Evolutionary conservation across 2,329 filamentous ascomycete species (phyloP).

Genomic region (Fusarium cicatricum): DNA sequence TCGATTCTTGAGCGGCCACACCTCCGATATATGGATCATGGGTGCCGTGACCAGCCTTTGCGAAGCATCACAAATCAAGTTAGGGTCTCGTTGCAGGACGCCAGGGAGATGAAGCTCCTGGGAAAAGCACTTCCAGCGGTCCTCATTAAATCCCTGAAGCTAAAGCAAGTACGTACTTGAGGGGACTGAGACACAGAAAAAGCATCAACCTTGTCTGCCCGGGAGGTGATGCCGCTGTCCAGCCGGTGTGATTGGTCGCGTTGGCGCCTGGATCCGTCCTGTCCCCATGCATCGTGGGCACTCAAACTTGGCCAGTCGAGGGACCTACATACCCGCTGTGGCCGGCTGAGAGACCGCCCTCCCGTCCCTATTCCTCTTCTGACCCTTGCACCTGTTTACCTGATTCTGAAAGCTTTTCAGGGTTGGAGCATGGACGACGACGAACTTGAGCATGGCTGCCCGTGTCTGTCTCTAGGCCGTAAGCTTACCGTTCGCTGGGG

Average conservation of each 20-base stretch:
- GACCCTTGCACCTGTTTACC: constrained; percentile 23
- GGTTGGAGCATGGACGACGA: too few relatives aligned
- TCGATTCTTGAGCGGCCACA: constrained; percentile 18
- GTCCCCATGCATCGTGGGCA: constrained; percentile 38
- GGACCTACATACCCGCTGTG: constrained; percentile 44
- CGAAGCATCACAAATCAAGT: not conserved
- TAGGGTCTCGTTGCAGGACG: not conserved
- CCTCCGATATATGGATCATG: constrained; percentile 17
- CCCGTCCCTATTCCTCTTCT: constrained; percentile 14
- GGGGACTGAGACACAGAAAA: constrained; percentile 29
- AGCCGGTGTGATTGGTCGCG: constrained; percentile 44
- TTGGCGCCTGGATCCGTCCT: constrained; percentile 47
- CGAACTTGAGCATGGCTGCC: too few relatives aligned
- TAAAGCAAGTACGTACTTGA: constrained; percentile 12
- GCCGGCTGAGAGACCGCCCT: constrained; percentile 30
- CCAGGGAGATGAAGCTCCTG: not conserved
- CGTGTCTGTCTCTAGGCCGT: not conserved
- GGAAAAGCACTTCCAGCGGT: constrained; percentile 3
- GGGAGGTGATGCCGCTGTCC: constrained; percentile 25
- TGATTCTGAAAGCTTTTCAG: not conserved
- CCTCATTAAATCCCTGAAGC: not conserved
- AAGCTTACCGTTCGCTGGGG: not conserved
- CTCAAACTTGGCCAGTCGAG: constrained; percentile 37
- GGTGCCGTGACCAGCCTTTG: not conserved
- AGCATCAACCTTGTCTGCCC: constrained; percentile 30